Evolutionary conservation across 1,284 basidiomycete genomes (phyloP).

Genomic region (Anthracocystis panici-leucophaei): DNA sequence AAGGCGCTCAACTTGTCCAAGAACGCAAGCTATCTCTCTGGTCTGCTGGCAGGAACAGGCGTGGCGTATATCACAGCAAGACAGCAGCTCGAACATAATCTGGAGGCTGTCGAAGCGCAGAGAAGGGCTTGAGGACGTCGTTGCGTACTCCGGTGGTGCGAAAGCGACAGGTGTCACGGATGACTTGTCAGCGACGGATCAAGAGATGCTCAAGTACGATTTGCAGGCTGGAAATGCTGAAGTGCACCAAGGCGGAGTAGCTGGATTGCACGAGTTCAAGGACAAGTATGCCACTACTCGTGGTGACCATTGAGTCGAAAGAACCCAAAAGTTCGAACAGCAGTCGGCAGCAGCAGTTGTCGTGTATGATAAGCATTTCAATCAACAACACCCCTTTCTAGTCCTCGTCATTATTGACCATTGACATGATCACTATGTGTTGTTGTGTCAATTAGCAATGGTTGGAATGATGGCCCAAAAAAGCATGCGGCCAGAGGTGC

Average conservation of each 20-base stretch:
- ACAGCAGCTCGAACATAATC: conserved; percentile 44
- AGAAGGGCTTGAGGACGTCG: conserved; percentile 22
- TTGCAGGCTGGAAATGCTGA: conserved; percentile 19
- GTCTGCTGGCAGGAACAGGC: conserved; percentile 44
- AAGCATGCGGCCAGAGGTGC: too few relatives aligned
- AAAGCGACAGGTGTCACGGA: not conserved
- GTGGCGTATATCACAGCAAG: conserved; percentile 50
- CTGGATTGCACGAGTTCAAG: conserved; percentile 37
- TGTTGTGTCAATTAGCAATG: too few relatives aligned
- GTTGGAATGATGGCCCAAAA: too few relatives aligned
- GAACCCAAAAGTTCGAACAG: too few relatives aligned
- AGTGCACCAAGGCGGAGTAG: conserved; percentile 36
- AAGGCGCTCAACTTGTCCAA: conserved; percentile 35
- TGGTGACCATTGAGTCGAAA: conserved; percentile 39
- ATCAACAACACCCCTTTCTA: not conserved
- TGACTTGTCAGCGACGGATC: conserved; percentile 26
- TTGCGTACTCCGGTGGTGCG: not conserved
- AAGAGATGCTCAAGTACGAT: conserved; percentile 51
- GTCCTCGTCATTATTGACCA: too few relatives aligned
- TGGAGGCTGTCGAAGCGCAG: conserved; percentile 35
- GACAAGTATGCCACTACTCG: conserved; percentile 41
- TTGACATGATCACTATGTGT: too few relatives aligned
- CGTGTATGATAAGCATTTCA: not conserved
- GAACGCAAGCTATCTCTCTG: conserved; percentile 45
- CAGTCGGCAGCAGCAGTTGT: not conserved